These are phyloP conservation scores for Rhodosporidiobolus odoratus DNA, from an alignment of 768 basidiomycete species.

Conservation along the genomic window DNA sequence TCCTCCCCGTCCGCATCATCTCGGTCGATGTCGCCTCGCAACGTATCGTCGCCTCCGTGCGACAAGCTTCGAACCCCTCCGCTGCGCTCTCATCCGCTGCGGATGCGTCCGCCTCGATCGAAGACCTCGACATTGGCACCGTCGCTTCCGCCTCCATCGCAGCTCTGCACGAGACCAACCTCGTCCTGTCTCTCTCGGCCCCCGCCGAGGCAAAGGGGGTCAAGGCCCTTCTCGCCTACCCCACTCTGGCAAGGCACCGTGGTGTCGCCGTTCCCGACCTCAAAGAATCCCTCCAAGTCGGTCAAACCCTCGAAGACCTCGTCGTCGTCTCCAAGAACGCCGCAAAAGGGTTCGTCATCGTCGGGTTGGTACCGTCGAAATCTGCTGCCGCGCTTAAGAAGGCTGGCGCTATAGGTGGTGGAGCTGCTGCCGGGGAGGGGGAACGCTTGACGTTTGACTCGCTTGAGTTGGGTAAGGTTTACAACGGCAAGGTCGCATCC, in stretches of 20 bases:
- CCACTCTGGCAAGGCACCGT: conserved; percentile 77
- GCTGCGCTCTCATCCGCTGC: conserved; percentile 57
- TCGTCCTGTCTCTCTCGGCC: conserved; percentile 65
- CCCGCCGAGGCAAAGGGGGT: conserved; percentile 51
- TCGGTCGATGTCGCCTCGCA: conserved; percentile 57
- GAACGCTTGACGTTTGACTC: conserved; percentile 58
- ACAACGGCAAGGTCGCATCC: conserved; percentile 72
- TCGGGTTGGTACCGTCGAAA: conserved; percentile 55
- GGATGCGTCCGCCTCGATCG: conserved; percentile 61
- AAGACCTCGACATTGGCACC: conserved; percentile 56
- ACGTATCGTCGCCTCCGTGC: conserved; percentile 76
- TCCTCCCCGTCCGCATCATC: conserved; percentile 75
- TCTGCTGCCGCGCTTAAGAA: conserved; percentile 44
- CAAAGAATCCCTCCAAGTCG: conserved; percentile 58
- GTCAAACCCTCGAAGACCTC: conserved; percentile 67
- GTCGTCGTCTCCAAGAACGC: conserved; percentile 83
- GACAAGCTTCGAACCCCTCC: conserved; percentile 59
- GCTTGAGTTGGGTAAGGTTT: conserved; percentile 64
- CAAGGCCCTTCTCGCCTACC: conserved; percentile 77
- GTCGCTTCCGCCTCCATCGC: conserved; percentile 55
- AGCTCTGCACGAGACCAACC: conserved; percentile 80
- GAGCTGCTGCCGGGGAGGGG: conserved; percentile 48
- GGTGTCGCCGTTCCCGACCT: conserved; percentile 63
- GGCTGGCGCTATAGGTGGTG: neutral
- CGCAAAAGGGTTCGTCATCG: conserved; percentile 79